phyloP scores from a whole-genome alignment of 2,329 filamentous ascomycete genomes.

The Elsinoe necatrix region DNA sequence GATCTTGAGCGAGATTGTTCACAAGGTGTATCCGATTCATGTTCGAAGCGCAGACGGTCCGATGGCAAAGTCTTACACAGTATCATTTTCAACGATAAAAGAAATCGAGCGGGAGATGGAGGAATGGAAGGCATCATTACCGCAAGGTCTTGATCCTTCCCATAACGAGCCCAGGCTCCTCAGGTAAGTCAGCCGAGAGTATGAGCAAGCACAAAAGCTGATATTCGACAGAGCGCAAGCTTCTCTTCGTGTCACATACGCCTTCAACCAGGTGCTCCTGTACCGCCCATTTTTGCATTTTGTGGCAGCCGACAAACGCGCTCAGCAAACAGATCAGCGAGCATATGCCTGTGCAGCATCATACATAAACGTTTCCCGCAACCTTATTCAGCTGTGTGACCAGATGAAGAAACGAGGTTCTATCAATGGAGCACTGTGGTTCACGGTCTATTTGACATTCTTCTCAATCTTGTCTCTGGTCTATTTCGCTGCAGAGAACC shows the following conservation, averaged over 20 bases:
- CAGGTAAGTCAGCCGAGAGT: slow-evolving; percentile 47
- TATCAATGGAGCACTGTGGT: slow-evolving; percentile 78
- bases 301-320: slow-evolving; percentile 52
- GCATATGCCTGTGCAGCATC: slow-evolving; percentile 68
- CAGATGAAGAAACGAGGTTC: slow-evolving; percentile 68
- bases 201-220: background rate
- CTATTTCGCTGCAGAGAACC: slow-evolving; percentile 74
- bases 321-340: slow-evolving; percentile 57
- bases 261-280: slow-evolving; percentile 72
- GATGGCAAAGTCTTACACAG: slow-evolving; percentile 48
- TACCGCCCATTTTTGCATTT: slow-evolving; percentile 81
- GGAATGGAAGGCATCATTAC: slow-evolving; percentile 58
- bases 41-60: slow-evolving; percentile 33
- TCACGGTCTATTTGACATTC: slow-evolving; percentile 75
- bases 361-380: slow-evolving; percentile 57
- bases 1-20: slow-evolving; percentile 53
- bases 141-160: slow-evolving; percentile 68
- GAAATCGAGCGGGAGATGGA: slow-evolving; percentile 57
- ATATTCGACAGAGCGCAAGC: slow-evolving; percentile 51
- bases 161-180: slow-evolving; percentile 68
- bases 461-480: slow-evolving; percentile 71
- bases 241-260: slow-evolving; percentile 68
- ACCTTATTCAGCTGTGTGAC: slow-evolving; percentile 71
- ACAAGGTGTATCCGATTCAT: slow-evolving; percentile 57
- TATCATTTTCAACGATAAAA: slow-evolving; percentile 55